Percentiles rank a stretch among this genome's conserved stretches.
These are phyloP conservation scores for Curvularia spicifera DNA, from an alignment of 2,329 filamentous ascomycete genomes.

Conservation along the genomic window DNA sequence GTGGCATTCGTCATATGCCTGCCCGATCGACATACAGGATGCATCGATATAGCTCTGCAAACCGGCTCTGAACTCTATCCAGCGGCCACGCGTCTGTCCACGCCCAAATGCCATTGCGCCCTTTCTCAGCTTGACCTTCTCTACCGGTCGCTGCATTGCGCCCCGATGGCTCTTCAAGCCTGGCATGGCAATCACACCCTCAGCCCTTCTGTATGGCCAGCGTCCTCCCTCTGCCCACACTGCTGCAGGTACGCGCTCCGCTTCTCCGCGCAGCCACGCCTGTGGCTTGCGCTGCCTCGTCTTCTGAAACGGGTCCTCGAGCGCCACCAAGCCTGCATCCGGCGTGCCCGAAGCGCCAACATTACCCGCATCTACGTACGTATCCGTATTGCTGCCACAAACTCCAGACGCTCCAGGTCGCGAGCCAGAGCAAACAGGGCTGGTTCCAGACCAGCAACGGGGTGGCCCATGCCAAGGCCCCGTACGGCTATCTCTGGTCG, in stretches of 20 bases:
- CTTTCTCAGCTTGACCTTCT: neutral
- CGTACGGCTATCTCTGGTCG: neutral
- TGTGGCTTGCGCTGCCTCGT: conserved; percentile 36
- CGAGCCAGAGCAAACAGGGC: neutral
- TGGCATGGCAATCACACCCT: no score
- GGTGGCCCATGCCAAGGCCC: conserved; percentile 11
- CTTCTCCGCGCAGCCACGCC: conserved; percentile 20
- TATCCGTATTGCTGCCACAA: neutral
- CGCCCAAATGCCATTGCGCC: conserved; percentile 2
- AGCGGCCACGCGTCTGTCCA: conserved; percentile 3
- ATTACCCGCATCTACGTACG: conserved; percentile 14
- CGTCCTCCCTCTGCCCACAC: conserved; percentile 13
- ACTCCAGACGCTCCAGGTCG: neutral
- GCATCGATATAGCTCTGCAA: conserved; percentile 1
- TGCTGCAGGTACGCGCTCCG: conserved; percentile 45
- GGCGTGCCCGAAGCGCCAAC: conserved; percentile 35
- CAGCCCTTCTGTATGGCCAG: neutral
- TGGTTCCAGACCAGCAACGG: conserved; percentile 8
- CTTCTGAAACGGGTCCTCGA: conserved; percentile 26
- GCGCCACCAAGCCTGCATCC: conserved; percentile 35
- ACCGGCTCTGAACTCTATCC: conserved; percentile 21
- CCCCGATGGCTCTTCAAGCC: neutral
- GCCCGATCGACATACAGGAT: conserved; percentile 1
- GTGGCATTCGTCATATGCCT: neutral
- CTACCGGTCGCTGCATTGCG: neutral